Evolutionary conservation across 2,329 filamentous ascomycete species (phyloP).

Genomic region (Pseudopithomyces chartarum): DNA sequence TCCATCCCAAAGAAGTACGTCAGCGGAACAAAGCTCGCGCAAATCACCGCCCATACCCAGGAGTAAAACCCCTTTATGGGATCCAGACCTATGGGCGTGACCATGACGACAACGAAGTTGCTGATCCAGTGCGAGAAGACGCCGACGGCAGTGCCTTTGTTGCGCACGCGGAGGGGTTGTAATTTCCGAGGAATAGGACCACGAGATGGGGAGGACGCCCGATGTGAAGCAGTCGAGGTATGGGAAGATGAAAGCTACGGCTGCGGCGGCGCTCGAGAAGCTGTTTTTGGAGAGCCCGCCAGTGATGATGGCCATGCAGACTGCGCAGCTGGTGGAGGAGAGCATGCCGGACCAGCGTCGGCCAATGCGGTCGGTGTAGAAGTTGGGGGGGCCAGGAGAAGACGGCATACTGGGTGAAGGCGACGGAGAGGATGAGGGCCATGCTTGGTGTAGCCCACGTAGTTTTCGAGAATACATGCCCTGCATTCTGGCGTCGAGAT

Average conservation of each 20-base stretch:
- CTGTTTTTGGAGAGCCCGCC: background rate
- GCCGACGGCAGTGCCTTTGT: background rate
- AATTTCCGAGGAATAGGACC: background rate
- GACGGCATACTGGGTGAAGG: background rate
- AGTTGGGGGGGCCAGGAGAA: background rate
- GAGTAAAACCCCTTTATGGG: background rate
- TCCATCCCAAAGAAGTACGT: background rate
- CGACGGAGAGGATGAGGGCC: constrained; percentile 1
- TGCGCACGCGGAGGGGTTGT: background rate
- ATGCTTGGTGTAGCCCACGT: background rate
- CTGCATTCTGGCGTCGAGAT: no score
- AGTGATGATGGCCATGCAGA: background rate
- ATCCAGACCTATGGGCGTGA: background rate
- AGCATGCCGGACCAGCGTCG: background rate
- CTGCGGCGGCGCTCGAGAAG: background rate
- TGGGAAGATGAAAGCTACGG: background rate
- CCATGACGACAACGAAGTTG: background rate
- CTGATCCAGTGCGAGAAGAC: constrained; percentile 2
- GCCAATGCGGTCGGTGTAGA: background rate
- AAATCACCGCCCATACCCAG: background rate
- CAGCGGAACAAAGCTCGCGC: background rate
- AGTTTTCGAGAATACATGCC: background rate
- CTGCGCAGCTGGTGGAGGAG: background rate
- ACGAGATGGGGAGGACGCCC: background rate
- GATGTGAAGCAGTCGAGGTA: constrained; percentile 1